A percentile compares a stretch with the other conserved stretches of the same genome.
Conservation (phyloP, 371 early-diverging fungal genomes). For the Mortierella sp. region DNA sequence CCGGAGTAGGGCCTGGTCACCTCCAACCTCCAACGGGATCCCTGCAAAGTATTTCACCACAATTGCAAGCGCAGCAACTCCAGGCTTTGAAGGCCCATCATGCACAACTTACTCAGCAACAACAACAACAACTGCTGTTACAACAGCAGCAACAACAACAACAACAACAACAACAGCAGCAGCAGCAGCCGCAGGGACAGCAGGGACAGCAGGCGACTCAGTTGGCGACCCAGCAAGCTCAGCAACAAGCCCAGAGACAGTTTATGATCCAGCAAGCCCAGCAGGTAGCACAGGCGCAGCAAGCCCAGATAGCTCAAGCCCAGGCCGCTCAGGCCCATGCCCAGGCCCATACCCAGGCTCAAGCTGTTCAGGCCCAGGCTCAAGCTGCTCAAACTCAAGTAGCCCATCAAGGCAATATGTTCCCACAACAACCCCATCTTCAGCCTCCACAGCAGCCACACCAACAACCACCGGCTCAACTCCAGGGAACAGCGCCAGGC, state of each 20-base stretch:
- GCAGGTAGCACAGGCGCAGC: background rate
- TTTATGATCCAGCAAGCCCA: conserved; percentile 5
- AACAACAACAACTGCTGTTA: conserved; percentile 41
- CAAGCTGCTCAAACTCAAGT: background rate
- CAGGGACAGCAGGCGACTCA: conserved; percentile 32
- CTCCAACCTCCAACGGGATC: background rate
- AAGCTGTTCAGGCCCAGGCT: background rate
- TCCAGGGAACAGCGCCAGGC: conserved; percentile 20
- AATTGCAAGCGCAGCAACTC: background rate
- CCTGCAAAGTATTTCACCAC: conserved; percentile 17
- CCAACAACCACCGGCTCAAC: conserved; percentile 15
- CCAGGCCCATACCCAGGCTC: background rate
- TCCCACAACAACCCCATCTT: conserved; percentile 38
- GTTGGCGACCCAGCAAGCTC: conserved; percentile 22
- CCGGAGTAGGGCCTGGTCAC: background rate
- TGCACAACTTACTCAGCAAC: conserved; percentile 40
- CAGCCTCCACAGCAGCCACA: conserved; percentile 19
- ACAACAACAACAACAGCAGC: conserved; percentile 19
- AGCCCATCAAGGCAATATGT: conserved; percentile 14
- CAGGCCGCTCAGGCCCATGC: background rate
- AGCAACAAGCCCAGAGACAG: conserved; percentile 10
- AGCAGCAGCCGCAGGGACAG: conserved; percentile 21
- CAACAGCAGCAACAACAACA: conserved; percentile 47
- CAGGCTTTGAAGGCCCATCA: conserved; percentile 24
- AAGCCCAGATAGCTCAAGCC: background rate